Base-by-base conservation (phyloP, 495 filamentous ascomycete genomes). In the Annulohypoxylon maeteangense region DNA sequence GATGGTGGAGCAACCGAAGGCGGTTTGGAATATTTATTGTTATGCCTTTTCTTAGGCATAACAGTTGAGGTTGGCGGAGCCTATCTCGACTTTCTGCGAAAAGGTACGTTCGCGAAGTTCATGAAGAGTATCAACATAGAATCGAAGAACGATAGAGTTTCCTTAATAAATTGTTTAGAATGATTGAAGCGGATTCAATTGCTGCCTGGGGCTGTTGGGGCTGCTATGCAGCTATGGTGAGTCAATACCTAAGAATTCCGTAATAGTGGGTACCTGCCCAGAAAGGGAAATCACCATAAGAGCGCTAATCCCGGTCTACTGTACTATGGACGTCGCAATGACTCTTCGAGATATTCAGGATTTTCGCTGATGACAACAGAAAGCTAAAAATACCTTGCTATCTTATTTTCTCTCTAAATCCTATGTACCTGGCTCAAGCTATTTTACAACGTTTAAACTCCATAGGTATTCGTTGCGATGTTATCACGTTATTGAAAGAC, bases 31-130 rank as follows among this genome's bases (percentile, higher is more conserved):
- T 81, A 87, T 70, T 69, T 75, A 53, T 68, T 62, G 23, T 81
- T 76, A 51, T 81, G 78, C 79, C 84, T 78, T 81, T 86, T 87
- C 80, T 87, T 88, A 75, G 86, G 84, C 86, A 88, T 88, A 71
- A 69, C 74, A 74, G 60, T 70, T 48, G 67, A 64, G 34, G 56
- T 45, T 54, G 18, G 44, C 20, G 32, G 3, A 36, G 36, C 36
- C 34, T 62, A 67, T 71, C 65, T 67, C 47, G 44, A 60, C 58
- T 68, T 60, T 27, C 64, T 68, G 70, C 65, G 65, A 70, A 70
- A 62, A 62, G 47, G 32, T 42, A 29, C 47, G 38, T 55, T 54
- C 42, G 40, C 57, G 44, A 27, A 65, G 47, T 29, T 59, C 31
- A 5, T 42, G 51, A 56, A 58, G 40, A 36, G 22, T 16, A 32